Base-by-base conservation (phyloP, 441 rosid genomes). In the Pelargonium myrrhifolium region DNA sequence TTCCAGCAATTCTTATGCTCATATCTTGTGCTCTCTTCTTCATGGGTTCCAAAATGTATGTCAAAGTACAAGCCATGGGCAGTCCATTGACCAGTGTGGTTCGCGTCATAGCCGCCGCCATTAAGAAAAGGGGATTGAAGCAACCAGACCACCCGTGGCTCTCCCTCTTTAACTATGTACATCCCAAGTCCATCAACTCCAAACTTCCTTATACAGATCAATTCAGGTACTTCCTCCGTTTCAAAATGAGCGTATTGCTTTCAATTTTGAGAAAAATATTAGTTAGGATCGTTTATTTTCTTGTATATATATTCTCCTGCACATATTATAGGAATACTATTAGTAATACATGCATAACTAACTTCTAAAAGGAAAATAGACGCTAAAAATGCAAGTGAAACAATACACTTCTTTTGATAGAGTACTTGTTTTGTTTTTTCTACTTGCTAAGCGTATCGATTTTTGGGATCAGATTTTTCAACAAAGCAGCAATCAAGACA, bases 151-250 rank as follows among this genome's bases (percentile, higher is more conserved):
- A 82, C 61, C 90, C 91, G n/a, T 75, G 78, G 78, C 71, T 78
- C 21, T 77, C 78, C 53, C 90, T 87, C 42, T 82, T 74, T 76
- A 85, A 77, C 12, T 76, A 80, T 69, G 73, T 77, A 17, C 84
- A 89, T n/a, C 74, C 85, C 9, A 63, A 68, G 17, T 81, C 89
- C 62, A 81, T 87, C 43, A 89, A 87, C 77, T 72, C 85, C 56
- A 84, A 77, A 65, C 92, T 87, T 71, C 62, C 81, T 28, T 84
- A 86, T 74, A 87, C 96, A 0, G 76, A 84, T 75, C 96, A 89
- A n/a, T 85, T 89, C 81, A 85, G 89, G 93, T 89, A 55, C 2
- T 69, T 26, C 1, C 37, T 3, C 37, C 5, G 37, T 31, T 7
- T 31, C n/a, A 31, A 31, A 31, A 31, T 31, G 4, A 3, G 6